Evolutionary conservation across 805 yeast species (phyloP).

Genomic region (Metschnikowia rubicola): DNA sequence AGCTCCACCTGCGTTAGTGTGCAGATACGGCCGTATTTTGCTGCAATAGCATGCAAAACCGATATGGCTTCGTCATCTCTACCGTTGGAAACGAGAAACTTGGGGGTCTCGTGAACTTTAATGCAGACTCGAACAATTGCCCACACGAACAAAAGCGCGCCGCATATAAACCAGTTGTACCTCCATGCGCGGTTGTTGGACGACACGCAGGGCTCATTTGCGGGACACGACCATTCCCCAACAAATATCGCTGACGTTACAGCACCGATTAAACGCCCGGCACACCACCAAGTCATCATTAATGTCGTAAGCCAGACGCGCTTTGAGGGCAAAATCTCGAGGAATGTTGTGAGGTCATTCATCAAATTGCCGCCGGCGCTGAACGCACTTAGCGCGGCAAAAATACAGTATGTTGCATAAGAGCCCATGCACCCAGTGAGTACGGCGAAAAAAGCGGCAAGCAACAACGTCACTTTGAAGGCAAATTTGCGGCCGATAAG

Average conservation of each 20-base stretch:
- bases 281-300: slow-evolving; percentile 51
- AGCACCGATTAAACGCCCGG: slow-evolving; percentile 55
- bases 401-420: slow-evolving; percentile 48
- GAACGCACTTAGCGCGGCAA: slow-evolving; percentile 43
- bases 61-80: slow-evolving; percentile 11
- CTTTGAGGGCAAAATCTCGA: slow-evolving; percentile 51
- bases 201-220: slow-evolving; percentile 8
- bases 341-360: slow-evolving; percentile 50
- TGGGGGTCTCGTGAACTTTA: slow-evolving; percentile 11
- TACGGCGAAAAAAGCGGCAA: slow-evolving; percentile 49
- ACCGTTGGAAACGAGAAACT: slow-evolving; percentile 12
- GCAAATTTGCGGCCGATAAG: slow-evolving; percentile 52
- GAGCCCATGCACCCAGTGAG: slow-evolving; percentile 51
- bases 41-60: slow-evolving; percentile 6
- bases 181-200: slow-evolving; percentile 11
- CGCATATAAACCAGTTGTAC: slow-evolving; percentile 11
- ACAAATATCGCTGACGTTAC: slow-evolving; percentile 55
- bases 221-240: slow-evolving; percentile 37
- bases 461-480: slow-evolving; percentile 46
- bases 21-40: slow-evolving; percentile 16
- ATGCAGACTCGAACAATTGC: slow-evolving; percentile 7
- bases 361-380: slow-evolving; percentile 59
- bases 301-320: slow-evolving; percentile 51
- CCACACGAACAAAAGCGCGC: slow-evolving; percentile 6
- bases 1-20: slow-evolving; percentile 11